These are phyloP conservation scores for Tulasnella sp. DNA, from an alignment of 768 basidiomycete genomes.

Conservation along the genomic window DNA sequence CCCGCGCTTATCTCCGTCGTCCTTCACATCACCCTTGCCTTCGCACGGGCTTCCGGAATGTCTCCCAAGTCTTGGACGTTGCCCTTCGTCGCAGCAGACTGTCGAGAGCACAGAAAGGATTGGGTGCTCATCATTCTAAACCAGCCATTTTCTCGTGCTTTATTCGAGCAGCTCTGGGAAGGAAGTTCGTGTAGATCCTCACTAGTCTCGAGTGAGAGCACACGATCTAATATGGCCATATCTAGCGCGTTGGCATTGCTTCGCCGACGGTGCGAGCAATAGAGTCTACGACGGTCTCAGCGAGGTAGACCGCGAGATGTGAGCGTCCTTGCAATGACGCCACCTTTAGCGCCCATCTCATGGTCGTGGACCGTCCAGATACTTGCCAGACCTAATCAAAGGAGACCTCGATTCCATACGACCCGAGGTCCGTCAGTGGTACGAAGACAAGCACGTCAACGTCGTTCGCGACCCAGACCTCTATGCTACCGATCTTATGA, in stretches of 20 bases:
- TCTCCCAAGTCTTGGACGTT: neutral
- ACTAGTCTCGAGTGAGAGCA: conserved; percentile 6
- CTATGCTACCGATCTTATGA: conserved; percentile 91
- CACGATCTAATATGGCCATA: neutral
- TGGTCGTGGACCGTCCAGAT: conserved; percentile 31
- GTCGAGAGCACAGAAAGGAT: neutral
- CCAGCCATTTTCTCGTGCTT: conserved; percentile 59
- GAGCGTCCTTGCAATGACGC: neutral
- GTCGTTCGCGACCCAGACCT: conserved; percentile 60
- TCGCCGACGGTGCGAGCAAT: conserved; percentile 87
- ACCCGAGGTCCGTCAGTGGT: conserved; percentile 59
- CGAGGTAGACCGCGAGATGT: neutral
- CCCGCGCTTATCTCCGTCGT: neutral
- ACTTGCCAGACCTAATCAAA: conserved; percentile 75
- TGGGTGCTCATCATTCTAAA: conserved; percentile 77
- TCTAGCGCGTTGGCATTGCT: conserved; percentile 38
- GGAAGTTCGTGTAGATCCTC: conserved; percentile 21
- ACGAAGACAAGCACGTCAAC: conserved; percentile 50
- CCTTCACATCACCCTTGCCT: neutral
- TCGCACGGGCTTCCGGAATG: neutral
- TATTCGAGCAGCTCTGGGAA: conserved; percentile 50
- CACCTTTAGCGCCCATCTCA: neutral
- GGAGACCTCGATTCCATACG: conserved; percentile 90
- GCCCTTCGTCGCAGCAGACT: neutral
- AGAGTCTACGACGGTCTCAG: conserved; percentile 50